phyloP scores from a whole-genome alignment of 2,329 filamentous ascomycete genomes.

The Parastagonospora nodorum region DNA sequence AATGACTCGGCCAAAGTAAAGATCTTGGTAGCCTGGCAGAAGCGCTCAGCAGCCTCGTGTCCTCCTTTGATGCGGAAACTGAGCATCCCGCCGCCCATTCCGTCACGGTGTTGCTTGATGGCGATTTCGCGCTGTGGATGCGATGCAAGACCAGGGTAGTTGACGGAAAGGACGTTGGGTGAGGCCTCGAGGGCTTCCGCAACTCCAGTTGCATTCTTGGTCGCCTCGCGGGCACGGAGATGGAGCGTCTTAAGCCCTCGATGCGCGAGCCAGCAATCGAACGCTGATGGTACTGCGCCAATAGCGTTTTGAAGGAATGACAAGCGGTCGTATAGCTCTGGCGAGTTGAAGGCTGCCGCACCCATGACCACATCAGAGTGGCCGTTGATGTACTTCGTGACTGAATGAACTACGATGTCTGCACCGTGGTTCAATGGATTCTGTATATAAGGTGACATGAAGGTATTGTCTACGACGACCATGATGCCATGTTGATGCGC shows the following conservation, averaged over 20 bases:
- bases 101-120: conserved; percentile 87
- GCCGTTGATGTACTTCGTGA: conserved; percentile 99
- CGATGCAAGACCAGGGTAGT: conserved; percentile 90
- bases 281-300: conserved; percentile 89
- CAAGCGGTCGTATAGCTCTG: conserved; percentile 75
- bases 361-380: conserved; percentile 98
- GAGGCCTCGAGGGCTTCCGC: conserved; percentile 78
- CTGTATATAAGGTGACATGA: conserved; percentile 94
- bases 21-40: conserved; percentile 87
- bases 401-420: conserved; percentile 94
- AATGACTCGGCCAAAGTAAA: conserved; percentile 93
- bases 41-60: conserved; percentile 81
- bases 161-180: conserved; percentile 83
- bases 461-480: conserved; percentile 99
- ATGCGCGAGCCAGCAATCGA: conserved; percentile 98
- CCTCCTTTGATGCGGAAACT: conserved; percentile 93
- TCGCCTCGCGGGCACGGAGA: conserved; percentile 84
- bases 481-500: conserved; percentile 88
- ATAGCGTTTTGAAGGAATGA: conserved; percentile 97
- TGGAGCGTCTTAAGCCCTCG: conserved; percentile 96
- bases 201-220: conserved; percentile 77
- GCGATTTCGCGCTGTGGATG: conserved; percentile 88
- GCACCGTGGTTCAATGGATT: conserved; percentile 94
- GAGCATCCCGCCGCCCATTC: conserved; percentile 96
- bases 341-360: conserved; percentile 90